Evolutionary conservation across 495 filamentous ascomycete species (phyloP).

Genomic region (Hypoxylon trugodes): DNA sequence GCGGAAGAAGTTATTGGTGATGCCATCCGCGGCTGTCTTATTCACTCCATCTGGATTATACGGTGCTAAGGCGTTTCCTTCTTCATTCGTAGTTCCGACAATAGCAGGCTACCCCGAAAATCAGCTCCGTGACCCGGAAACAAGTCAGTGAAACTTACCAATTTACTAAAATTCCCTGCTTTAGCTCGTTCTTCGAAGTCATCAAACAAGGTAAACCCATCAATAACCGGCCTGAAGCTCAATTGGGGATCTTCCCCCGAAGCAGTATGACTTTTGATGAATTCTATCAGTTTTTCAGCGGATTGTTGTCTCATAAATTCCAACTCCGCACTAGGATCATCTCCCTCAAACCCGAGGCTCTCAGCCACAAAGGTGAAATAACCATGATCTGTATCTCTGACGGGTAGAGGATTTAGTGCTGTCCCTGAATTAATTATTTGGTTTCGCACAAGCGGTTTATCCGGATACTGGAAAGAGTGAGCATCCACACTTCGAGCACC

Average conservation of each 20-base stretch:
- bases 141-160: not conserved
- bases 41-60: not conserved
- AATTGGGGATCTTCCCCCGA: not conserved
- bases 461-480: not conserved
- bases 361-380: not conserved
- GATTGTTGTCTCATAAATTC: not conserved
- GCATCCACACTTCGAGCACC: not conserved
- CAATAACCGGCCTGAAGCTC: not conserved
- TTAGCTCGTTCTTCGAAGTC: not conserved
- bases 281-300: not conserved
- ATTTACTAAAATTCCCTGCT: not conserved
- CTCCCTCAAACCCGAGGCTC: not conserved
- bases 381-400: not conserved
- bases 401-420: not conserved
- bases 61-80: not conserved
- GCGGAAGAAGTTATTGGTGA: not conserved
- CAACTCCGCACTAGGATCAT: not conserved
- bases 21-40: not conserved
- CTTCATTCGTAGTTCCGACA: not conserved
- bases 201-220: not conserved
- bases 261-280: not conserved
- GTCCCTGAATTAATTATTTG: not conserved
- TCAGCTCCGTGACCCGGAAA: not conserved
- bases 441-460: not conserved
- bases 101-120: not conserved